Conservation (phyloP, 2,329 filamentous ascomycete genomes). For the Coleophoma crateriformis region DNA sequence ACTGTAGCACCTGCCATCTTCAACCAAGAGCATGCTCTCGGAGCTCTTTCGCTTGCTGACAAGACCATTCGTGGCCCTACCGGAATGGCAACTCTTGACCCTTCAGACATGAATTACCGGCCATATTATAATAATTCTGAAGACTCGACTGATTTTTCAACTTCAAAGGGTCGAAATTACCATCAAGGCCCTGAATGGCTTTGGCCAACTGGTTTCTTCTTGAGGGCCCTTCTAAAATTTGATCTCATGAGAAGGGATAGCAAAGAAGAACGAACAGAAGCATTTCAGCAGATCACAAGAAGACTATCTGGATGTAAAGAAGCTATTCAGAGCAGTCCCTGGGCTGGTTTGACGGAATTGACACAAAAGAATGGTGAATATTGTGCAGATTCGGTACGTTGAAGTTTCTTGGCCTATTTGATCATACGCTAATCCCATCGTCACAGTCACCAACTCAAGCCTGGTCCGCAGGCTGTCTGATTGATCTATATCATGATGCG, state of each 20-base stretch:
- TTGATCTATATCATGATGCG: slow-evolving; percentile 95
- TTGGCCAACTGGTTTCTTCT: slow-evolving; percentile 95
- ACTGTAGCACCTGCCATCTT: slow-evolving; percentile 87
- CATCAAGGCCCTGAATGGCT: slow-evolving; percentile 98
- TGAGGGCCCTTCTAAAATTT: slow-evolving; percentile 86
- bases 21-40: slow-evolving; percentile 68
- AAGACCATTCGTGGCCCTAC: slow-evolving; percentile 75
- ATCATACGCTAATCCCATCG: too few relatives aligned
- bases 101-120: slow-evolving; percentile 85
- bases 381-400: slow-evolving; percentile 75
- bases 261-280: slow-evolving; percentile 68
- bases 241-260: slow-evolving; percentile 69
- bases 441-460: slow-evolving; percentile 83
- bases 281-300: slow-evolving; percentile 89
- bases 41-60: slow-evolving; percentile 77
- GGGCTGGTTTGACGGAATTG: slow-evolving; percentile 89
- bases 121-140: slow-evolving; percentile 95
- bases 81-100: slow-evolving; percentile 94
- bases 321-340: slow-evolving; percentile 72
- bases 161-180: slow-evolving; percentile 92
- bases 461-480: slow-evolving; percentile 91
- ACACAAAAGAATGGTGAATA: slow-evolving; percentile 83
- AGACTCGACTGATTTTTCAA: slow-evolving; percentile 85
- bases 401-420: slow-evolving; percentile 8
- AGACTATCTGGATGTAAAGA: slow-evolving; percentile 79